Percentiles rank a stretch among this genome's conserved stretches.
These are phyloP conservation scores for Boletus reticuloceps DNA, from an alignment of 768 basidiomycete genomes.

Conservation along the genomic window DNA sequence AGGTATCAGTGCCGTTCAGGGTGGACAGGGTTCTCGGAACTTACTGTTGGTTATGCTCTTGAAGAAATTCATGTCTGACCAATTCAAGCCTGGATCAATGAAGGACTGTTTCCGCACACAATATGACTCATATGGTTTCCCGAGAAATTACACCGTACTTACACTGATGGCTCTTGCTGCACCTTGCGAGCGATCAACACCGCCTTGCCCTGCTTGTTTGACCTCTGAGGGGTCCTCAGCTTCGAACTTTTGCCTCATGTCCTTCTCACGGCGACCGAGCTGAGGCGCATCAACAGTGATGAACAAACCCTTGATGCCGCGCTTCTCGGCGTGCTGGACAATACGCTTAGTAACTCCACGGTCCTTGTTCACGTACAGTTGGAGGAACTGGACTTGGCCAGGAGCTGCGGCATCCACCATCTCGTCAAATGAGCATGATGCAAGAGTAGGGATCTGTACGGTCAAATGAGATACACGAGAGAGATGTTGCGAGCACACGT, in stretches of 20 bases:
- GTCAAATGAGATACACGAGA: not conserved
- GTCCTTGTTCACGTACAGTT: slow-evolving; percentile 91
- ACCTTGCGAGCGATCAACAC: slow-evolving; percentile 82
- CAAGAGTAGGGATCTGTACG: slow-evolving; percentile 86
- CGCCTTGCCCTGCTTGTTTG: slow-evolving; percentile 44
- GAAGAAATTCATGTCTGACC: slow-evolving; percentile 69
- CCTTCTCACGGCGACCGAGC: slow-evolving; percentile 90
- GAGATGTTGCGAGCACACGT: not conserved
- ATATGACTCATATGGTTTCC: not conserved
- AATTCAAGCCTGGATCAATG: slow-evolving; percentile 88
- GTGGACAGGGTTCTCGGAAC: slow-evolving; percentile 7
- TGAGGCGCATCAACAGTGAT: slow-evolving; percentile 99
- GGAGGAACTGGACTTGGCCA: slow-evolving; percentile 81
- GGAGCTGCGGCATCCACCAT: slow-evolving; percentile 82
- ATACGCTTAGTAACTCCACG: slow-evolving; percentile 79
- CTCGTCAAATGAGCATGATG: slow-evolving; percentile 95
- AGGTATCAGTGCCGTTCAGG: slow-evolving; percentile 1
- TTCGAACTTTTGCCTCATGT: slow-evolving; percentile 96
- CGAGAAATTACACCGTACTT: slow-evolving; percentile 21
- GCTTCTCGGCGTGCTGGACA: slow-evolving; percentile 85
- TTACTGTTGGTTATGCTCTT: slow-evolving; percentile 69
- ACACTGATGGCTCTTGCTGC: slow-evolving; percentile 93
- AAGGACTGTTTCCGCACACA: slow-evolving; percentile 57
- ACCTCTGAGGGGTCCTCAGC: slow-evolving; percentile 52
- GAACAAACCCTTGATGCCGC: slow-evolving; percentile 91